A percentile compares a stretch with the other conserved stretches of the same genome.
These are phyloP conservation scores for Xylariaceae sp. DNA, from an alignment of 2,329 filamentous ascomycete genomes.

Conservation along the genomic window DNA sequence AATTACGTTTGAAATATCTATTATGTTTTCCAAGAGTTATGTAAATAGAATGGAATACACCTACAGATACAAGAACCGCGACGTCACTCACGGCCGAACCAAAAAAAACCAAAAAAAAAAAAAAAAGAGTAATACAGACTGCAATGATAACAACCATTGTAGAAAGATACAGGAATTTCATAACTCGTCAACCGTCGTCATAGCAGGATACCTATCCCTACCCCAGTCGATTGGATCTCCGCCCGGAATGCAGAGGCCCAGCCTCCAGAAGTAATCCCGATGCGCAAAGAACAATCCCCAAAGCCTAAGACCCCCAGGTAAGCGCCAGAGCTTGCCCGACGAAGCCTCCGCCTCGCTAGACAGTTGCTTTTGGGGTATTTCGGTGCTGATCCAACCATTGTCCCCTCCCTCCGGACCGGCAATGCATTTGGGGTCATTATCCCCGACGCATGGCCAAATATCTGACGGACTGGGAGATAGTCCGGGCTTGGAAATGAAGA, in stretches of 20 bases:
- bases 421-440: slow-evolving; percentile 67
- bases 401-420: slow-evolving; percentile 47
- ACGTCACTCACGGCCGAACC: background rate
- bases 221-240: slow-evolving; percentile 67
- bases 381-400: slow-evolving; percentile 14
- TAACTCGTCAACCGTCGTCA: slow-evolving; percentile 35
- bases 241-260: slow-evolving; percentile 83
- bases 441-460: slow-evolving; percentile 64
- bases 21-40: no score
- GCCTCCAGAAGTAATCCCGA: slow-evolving; percentile 91
- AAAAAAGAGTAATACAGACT: no score
- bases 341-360: slow-evolving; percentile 24
- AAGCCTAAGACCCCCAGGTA: slow-evolving; percentile 60
- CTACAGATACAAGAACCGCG: no score
- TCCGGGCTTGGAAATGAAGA: slow-evolving; percentile 69
- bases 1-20: no score
- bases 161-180: slow-evolving; percentile 22
- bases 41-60: no score
- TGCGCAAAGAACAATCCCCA: slow-evolving; percentile 94
- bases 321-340: slow-evolving; percentile 48
- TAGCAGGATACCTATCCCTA: slow-evolving; percentile 42
- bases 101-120: background rate
- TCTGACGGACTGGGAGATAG: slow-evolving; percentile 65
- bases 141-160: background rate
- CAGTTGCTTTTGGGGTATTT: slow-evolving; percentile 21